Base-by-base conservation (phyloP, 495 filamentous ascomycete genomes). In the Neurospora sp. region DNA sequence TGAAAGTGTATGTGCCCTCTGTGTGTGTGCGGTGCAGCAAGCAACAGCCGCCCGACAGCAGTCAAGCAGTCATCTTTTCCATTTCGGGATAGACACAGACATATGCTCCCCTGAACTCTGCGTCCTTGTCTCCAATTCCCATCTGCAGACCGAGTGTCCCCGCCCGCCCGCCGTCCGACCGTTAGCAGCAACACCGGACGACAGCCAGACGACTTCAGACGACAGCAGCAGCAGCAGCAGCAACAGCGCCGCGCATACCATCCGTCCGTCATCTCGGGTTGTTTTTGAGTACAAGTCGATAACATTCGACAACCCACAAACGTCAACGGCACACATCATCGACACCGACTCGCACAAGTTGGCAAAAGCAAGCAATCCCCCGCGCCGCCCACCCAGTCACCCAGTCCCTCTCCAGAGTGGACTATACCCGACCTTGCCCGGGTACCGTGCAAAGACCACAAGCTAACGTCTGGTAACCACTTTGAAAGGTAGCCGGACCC, bases 211-310 rank as follows among this genome's bases (percentile, higher is more conserved):
- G 69, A 75, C 80, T 35, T 77, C 78, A 18, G 78, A 77, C 14
- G 79, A 78, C 68, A 74, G 73, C 68, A 35, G 31, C 31, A 78
- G 79, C 48, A 80, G 74, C 73, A 74, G 71, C 42, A 48, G 38
- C 22, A 69, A 20, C 42, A 37, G 42, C 40, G 42, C 42, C 35
- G 39, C 42, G 35, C 53, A 59, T 71, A 44, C 44, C 22, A 22
- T 38, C 53, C 70, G 14, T 5, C 41, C 41, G 27, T 16, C 53
- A 61, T 7, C 53, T 61, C 27, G 53, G 53, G 53, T 65, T 65
- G 14, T 65, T 31, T 61, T 31, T 61, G 53, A 61, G 27, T 22
- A 61, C 12, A 9, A 35, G 27, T 65, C 53, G 53, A 65, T 65
- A 65, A 65, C 27, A 31, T 31, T 31, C 27, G 27, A 31, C 3